Evolutionary conservation across 257 asterid species (phyloP), one percentile per base, ranked within the genome.

Genomic region (Solanum ahanhuiri): DNA sequence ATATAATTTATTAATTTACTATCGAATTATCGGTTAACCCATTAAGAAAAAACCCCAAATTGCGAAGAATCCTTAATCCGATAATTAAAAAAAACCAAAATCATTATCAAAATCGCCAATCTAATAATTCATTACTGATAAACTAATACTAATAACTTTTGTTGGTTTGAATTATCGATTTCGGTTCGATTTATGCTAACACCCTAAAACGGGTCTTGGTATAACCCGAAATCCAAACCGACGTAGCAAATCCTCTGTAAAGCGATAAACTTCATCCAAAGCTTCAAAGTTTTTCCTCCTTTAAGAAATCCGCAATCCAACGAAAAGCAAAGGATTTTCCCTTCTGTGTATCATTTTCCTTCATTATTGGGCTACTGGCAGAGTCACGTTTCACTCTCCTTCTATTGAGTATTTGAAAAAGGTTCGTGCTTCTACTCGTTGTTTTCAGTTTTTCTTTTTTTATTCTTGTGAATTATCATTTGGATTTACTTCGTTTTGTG

Each of bases 1-100:
- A 43, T 43, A 43, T 43, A 43, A 11, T 43, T 43, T 43, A 43
- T 43, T 43, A 43, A 43, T 12, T 11, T 43, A 43, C 5, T 43
- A 43, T 43, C 1, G 12, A 0, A 3, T 43, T 43, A 43, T 39
- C 0, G 0, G 6, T 43, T 3, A 43, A 43, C 1, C 5, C 51
- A 43, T 43, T 43, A 12, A 43, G 2, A 3, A 43, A 43, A 5
- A 51, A 51, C 3, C 3, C 2, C 2, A 48, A 48, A 48, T 5
- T 1, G 18, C 20, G 1, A 48, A 48, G 7, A 48, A 14, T 48
- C 0, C 58, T 48, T 48, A 48, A 48, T 48, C 0, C 1, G 7
- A 48, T 2, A 48, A 14, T 15, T 39, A 48, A 48, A 43, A 43
- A 48, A 4, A 14, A 14, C 0, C 7, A 0, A 48, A 51, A 2